phyloP scores from a whole-genome alignment of 1,139 yeast species.

The Scheffersomyces segobiensis region DNA sequence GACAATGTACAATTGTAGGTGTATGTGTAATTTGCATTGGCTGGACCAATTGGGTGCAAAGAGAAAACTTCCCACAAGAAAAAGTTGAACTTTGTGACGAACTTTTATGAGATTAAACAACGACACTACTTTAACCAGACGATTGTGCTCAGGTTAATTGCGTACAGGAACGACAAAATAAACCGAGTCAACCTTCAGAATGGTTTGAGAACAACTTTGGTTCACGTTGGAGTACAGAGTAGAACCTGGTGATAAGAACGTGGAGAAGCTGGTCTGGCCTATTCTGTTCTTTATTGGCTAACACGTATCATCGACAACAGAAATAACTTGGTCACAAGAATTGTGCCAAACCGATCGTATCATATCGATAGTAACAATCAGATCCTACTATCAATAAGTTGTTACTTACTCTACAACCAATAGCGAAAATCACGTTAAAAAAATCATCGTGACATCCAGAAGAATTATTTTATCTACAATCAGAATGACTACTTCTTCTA shows the following conservation, averaged over 20 bases:
- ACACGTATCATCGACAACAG: background rate
- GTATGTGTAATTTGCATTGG: background rate
- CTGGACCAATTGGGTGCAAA: background rate
- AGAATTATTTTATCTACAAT: no score
- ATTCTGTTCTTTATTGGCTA: background rate
- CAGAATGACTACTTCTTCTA: conserved; percentile 39
- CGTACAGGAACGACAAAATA: background rate
- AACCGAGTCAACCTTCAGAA: background rate
- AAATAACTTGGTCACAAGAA: background rate
- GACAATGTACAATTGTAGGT: background rate
- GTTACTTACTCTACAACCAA: no score
- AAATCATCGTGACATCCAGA: no score
- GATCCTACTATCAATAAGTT: background rate
- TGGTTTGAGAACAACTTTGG: background rate
- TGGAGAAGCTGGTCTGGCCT: background rate
- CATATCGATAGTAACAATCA: background rate
- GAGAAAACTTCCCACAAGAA: background rate
- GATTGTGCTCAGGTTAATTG: background rate
- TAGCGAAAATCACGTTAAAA: no score
- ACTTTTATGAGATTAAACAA: background rate
- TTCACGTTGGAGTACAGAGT: background rate
- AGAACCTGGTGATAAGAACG: background rate
- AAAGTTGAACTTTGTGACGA: background rate
- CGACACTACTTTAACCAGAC: background rate
- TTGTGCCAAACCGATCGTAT: background rate